A percentile compares a stretch with the other conserved stretches of the same genome.
Conservation (phyloP, 176 grass and related monocot genomes). For the Carex pumila region DNA sequence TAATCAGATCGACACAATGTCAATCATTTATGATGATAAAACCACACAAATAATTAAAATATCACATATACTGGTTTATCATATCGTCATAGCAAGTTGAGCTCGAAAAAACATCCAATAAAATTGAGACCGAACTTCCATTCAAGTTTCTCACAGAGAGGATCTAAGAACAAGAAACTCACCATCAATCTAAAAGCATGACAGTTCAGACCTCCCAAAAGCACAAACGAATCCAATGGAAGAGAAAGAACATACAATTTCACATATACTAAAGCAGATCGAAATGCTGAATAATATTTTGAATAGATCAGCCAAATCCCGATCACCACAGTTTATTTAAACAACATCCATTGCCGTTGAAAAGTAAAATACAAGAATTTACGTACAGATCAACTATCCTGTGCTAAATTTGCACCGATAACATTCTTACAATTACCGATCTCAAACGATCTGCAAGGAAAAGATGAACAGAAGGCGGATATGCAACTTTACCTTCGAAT, state of each 20-base stretch:
- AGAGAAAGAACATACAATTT: neutral
- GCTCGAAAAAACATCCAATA: neutral
- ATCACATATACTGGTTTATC: neutral
- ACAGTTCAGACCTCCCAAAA: neutral
- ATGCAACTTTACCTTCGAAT: constrained; percentile 58
- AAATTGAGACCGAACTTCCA: neutral
- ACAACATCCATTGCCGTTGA: neutral
- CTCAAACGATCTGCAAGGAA: neutral
- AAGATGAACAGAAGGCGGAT: neutral
- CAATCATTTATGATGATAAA: neutral
- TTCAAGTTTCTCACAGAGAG: neutral
- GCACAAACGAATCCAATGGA: neutral
- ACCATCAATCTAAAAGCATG: neutral
- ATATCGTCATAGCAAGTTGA: neutral
- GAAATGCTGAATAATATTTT: neutral
- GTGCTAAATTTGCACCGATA: neutral
- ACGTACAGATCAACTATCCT: neutral
- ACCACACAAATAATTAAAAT: neutral
- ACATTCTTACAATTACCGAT: neutral
- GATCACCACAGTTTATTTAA: neutral
- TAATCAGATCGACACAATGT: neutral
- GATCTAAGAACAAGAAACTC: neutral
- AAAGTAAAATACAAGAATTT: neutral
- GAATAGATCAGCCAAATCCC: neutral
- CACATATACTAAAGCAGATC: neutral